Percentiles rank a stretch among this genome's conserved stretches.
phyloP scores from a whole-genome alignment of 2,329 filamentous ascomycete species.

The Monilinia laxa region DNA sequence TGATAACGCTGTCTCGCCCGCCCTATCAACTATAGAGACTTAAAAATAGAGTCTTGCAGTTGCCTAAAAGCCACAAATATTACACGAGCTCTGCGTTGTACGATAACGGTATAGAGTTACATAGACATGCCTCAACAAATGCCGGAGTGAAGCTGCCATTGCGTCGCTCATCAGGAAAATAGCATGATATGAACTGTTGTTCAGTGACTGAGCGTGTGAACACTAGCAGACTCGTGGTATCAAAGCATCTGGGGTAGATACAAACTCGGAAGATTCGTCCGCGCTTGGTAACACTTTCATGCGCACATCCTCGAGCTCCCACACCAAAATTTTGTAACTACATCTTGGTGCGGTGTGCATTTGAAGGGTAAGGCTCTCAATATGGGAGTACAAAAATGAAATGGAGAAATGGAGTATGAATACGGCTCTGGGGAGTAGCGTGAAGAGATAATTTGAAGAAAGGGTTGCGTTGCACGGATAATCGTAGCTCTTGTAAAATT shows the following conservation, averaged over 20 bases:
- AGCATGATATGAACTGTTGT: not conserved
- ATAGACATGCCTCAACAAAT: not conserved
- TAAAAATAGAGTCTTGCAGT: conserved; percentile 9
- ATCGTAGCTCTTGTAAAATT: not conserved
- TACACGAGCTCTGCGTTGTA: not conserved
- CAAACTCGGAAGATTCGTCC: not conserved
- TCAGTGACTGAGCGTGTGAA: not conserved
- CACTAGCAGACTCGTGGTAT: not conserved
- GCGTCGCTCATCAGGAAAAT: not conserved
- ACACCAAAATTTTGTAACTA: not conserved
- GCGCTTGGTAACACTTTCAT: not conserved
- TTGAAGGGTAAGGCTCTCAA: not conserved
- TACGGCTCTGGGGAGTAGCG: not conserved
- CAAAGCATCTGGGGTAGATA: not conserved
- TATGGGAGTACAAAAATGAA: not conserved
- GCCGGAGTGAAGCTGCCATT: not conserved
- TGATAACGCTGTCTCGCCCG: not conserved
- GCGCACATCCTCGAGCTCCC: not conserved
- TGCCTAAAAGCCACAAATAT: conserved; percentile 3
- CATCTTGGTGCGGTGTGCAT: not conserved
- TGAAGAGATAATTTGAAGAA: not conserved
- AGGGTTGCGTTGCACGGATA: not conserved
- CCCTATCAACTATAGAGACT: not conserved
- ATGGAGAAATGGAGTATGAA: conserved; percentile 17
- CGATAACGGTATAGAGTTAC: conserved; percentile 12